Evolutionary conservation across 73 alveolate genomes (phyloP), one percentile per base, ranked within the genome.

Genomic region (Loxodes magnus): DNA sequence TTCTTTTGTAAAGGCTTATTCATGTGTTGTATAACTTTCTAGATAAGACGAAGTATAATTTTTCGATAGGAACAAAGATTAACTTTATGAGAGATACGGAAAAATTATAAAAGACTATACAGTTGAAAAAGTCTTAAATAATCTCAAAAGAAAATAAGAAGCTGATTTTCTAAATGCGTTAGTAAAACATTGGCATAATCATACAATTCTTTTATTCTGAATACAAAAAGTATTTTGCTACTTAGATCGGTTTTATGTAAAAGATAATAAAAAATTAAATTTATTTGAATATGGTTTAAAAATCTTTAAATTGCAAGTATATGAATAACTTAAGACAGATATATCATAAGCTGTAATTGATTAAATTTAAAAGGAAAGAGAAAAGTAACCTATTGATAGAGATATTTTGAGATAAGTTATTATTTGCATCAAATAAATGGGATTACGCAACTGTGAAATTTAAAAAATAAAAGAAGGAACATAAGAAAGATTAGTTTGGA

Each of bases 401-500:
- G 54, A 43, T 39, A 17, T 37, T 10, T 35, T 71, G 28, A 64
- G 53, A 58, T n/a, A 24, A 21, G 43, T 51, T 59, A 37, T 71
- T 25, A 37, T 46, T 7, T 34, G 71, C 3, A 63, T 52, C 27
- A 59, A 29, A 29, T 44, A 71, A 35, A 28, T 71, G 56, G 84
- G 84, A n/a, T 31, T 52, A 34, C 30, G 43, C 43, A 51, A 58
- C 5, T 57, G 69, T 21, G 74, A 58, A n/a, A 58, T 75, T 15
- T 51, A 43, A 23, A 69, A 61, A 53, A 48, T n/a, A 5, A 9
- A 46, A 10, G 59, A 46, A n/a, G 27, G 27, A 7, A 41, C 23
- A 2, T 78, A 66, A 10, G 90, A 69, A 27, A 62, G 24, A 31
- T 51, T 59, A 43, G 62, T 59, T 21, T 75, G 90, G 90, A 59